Base-by-base conservation (phyloP, 2,329 filamentous ascomycete species). In the Penicillium decumbens region DNA sequence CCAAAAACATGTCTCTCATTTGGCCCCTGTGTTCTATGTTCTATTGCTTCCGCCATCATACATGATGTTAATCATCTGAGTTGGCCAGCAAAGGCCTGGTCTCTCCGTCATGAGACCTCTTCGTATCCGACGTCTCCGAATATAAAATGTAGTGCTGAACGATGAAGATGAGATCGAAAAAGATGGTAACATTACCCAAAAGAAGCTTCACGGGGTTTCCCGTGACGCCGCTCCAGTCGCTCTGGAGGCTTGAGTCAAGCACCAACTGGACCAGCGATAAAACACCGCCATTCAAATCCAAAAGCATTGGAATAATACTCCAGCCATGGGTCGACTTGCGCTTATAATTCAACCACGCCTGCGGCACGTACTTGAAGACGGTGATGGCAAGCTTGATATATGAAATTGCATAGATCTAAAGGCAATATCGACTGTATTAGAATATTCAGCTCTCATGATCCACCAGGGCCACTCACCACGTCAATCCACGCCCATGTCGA, bases 191-290 rank as follows among this genome's bases (percentile, higher is more conserved):
- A 64, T 95, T 92, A 12, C 88, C 87, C 37, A 97, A 77, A 2
- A 84, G 83, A 50, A 97, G 83, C 74, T 97, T 98, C 60, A 93
- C 85, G 0, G 90, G 89, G 68, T 97, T 97, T 1, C 91, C 92
- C 0, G 85, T 90, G 50, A 97, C 78, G 20, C 92, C 93, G 41
- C 85, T 87, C 91, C 92, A 96, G 73, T 95, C 89, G 47, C 79
- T 80, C 68, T 93, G 84, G 32, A 95, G 73, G 50, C 85, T 89
- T 51, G 89, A 90, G 73, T 97, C 93, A 53, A 97, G 84, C 20
- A 85, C 73, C 54, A 95, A 80, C 71, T 98, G 93, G 2, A 80
- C 73, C 45, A 96, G 78, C 51, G 89, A 95, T 43, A 97, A 75
- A 15, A 93, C 65, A 30, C 92, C 90, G 32, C 93, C 93, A 1